phyloP scores from a whole-genome alignment of 768 basidiomycete genomes.

The Mycena metata region DNA sequence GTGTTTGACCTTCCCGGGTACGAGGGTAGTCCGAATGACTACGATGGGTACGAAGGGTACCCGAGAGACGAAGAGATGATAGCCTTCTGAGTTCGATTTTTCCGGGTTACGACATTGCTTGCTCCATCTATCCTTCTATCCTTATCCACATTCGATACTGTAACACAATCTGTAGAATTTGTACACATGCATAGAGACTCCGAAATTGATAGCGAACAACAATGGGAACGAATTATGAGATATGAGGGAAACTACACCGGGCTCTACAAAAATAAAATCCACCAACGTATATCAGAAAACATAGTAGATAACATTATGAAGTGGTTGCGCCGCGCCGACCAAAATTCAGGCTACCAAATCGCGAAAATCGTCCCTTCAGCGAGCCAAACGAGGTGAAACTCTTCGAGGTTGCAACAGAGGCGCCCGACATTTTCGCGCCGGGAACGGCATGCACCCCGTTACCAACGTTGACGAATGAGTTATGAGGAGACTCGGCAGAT shows the following conservation, averaged over 20 bases:
- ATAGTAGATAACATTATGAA: slow-evolving; percentile 35
- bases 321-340: slow-evolving; percentile 60
- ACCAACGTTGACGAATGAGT: slow-evolving; percentile 82
- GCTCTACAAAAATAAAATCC: slow-evolving; percentile 30
- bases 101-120: background rate
- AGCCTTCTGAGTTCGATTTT: slow-evolving; percentile 17
- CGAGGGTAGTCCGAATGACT: slow-evolving; percentile 15
- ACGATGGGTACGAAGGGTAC: slow-evolving; percentile 25
- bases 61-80: slow-evolving; percentile 30
- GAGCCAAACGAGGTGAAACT: slow-evolving; percentile 71
- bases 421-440: slow-evolving; percentile 62
- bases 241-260: slow-evolving; percentile 23
- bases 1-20: slow-evolving; percentile 31
- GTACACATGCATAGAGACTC: slow-evolving; percentile 25
- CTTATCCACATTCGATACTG: slow-evolving; percentile 15
- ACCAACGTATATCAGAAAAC: slow-evolving; percentile 33
- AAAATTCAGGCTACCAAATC: slow-evolving; percentile 82
- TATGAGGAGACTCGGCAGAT: slow-evolving; percentile 76
- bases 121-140: slow-evolving; percentile 15
- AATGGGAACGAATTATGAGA: slow-evolving; percentile 19
- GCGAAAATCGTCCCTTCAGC: slow-evolving; percentile 79
- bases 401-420: slow-evolving; percentile 74
- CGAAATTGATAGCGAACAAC: slow-evolving; percentile 16
- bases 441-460: slow-evolving; percentile 59
- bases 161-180: slow-evolving; percentile 29